These are phyloP conservation scores for Pterocarpus santalinus DNA, from an alignment of 306 rosid genomes.

Conservation along the genomic window DNA sequence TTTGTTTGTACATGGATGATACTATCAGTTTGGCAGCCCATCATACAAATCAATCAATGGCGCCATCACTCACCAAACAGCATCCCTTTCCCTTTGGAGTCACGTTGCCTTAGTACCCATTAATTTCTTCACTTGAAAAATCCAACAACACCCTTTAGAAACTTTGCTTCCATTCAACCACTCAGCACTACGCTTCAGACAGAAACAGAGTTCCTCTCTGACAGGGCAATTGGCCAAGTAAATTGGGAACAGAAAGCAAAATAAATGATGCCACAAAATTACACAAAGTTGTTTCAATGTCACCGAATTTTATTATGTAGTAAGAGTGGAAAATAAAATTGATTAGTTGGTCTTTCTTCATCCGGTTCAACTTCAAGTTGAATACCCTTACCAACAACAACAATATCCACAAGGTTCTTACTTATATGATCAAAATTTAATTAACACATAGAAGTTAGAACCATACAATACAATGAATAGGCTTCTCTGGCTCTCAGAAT, in stretches of 20 bases:
- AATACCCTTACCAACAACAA: conserved; percentile 61
- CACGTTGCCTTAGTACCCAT: conserved; percentile 55
- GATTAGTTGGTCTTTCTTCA: conserved; percentile 74
- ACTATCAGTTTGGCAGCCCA: conserved; percentile 46
- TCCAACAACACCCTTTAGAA: conserved; percentile 42
- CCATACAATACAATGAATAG: conserved; percentile 54
- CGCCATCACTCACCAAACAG: conserved; percentile 66
- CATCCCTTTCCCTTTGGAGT: conserved; percentile 62
- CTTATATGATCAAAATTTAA: conserved; percentile 41
- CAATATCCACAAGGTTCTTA: conserved; percentile 41
- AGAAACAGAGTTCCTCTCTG: conserved; percentile 48
- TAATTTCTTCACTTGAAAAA: conserved; percentile 38
- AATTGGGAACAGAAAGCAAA: conserved; percentile 23
- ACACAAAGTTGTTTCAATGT: conserved; percentile 29
- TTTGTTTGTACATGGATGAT: conserved; percentile 42
- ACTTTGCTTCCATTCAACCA: conserved; percentile 47
- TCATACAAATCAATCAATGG: conserved; percentile 48
- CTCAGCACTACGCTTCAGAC: conserved; percentile 43
- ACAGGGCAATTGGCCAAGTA: conserved; percentile 36
- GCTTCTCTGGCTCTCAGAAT: conserved; percentile 55
- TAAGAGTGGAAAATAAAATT: conserved; percentile 34
- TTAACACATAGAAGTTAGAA: conserved; percentile 7
- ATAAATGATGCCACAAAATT: conserved; percentile 28
- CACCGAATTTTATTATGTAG: conserved; percentile 29
- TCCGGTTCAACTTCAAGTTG: conserved; percentile 59